Evolutionary conservation across 768 basidiomycete species (phyloP), one percentile per base, ranked within the genome.

Genomic region (Leucocoprinus sp.): DNA sequence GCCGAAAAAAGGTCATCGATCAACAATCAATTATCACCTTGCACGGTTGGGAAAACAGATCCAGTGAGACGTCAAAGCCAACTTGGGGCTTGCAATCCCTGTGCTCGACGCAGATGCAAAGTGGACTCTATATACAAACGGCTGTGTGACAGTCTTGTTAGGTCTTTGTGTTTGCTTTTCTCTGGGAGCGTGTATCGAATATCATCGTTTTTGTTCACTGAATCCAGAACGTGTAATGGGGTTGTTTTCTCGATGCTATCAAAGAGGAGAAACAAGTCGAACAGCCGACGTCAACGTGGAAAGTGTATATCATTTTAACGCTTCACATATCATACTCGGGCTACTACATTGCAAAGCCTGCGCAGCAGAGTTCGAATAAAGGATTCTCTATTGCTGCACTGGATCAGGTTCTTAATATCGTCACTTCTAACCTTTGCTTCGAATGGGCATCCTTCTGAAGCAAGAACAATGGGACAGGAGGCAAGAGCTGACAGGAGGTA

Each of bases 21-120:
- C 90, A 26, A 80, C 84, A 26, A 91, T 93, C 68, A 93, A 93
- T 64, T 93, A 89, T 61, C 88, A 92, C 62, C 78, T 93, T 53
- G 82, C 85, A 55, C 78, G 88, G 61, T 70, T 91, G 51, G 74
- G 77, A 50, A 87, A 85, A 59, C 76, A 71, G 50, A 73, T 80
- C 54, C 84, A 84, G 72, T 84, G 76, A 69, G 68, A 17, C 18
- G 8, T 21, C 34, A 29, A 29, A 29, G 24, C 4, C 27, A 26
- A 4, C 8, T 14, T 31, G 26, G 26, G 26, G 11, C 11, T 27
- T n/a, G 4, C 9, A 8, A 3, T 31, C 8, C 11, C 9, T 14
- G 14, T 31, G 31, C n/a, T 5, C 9, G 4, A 31, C 9, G n/a
- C 26, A 11, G n/a, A 11, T 11, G 26, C 5, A 11, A 27, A 5